Conservation (phyloP, 2,329 filamentous ascomycete species). For the Fusarium graminum region DNA sequence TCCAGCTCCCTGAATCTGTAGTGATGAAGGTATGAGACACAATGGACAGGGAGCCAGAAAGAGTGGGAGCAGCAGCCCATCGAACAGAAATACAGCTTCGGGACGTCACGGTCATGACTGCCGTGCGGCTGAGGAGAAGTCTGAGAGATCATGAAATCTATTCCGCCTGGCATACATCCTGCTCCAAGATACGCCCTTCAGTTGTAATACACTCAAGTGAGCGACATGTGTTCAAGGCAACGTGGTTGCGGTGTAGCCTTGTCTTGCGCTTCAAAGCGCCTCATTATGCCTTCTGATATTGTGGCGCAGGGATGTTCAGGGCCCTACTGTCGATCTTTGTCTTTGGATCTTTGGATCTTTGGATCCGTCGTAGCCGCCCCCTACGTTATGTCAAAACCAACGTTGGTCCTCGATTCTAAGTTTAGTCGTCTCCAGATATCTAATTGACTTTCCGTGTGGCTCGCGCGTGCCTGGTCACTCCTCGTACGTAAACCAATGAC, state of each 20-base stretch:
- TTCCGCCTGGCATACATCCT: slow-evolving; percentile 1
- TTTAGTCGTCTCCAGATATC: slow-evolving; percentile 26
- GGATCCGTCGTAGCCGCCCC: slow-evolving; percentile 5
- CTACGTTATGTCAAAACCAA: slow-evolving; percentile 19
- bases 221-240: slow-evolving; percentile 4
- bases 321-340: slow-evolving; percentile 29
- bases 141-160: slow-evolving; percentile 12
- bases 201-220: slow-evolving; percentile 4
- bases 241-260: not conserved
- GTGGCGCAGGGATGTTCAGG: slow-evolving; percentile 32
- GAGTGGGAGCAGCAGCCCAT: slow-evolving; percentile 11
- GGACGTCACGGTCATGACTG: slow-evolving; percentile 14
- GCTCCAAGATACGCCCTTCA: slow-evolving; percentile 1
- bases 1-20: slow-evolving; percentile 30
- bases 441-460: slow-evolving; percentile 37
- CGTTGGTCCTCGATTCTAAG: slow-evolving; percentile 33
- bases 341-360: slow-evolving; percentile 9
- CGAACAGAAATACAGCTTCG: slow-evolving; percentile 20
- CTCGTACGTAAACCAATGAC: not conserved
- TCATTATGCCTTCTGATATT: slow-evolving; percentile 5
- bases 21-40: slow-evolving; percentile 15
- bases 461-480: slow-evolving; percentile 37
- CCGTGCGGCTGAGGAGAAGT: slow-evolving; percentile 18
- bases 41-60: slow-evolving; percentile 18
- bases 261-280: slow-evolving; percentile 16